Evolutionary conservation across 2,329 filamentous ascomycete species (phyloP), one percentile per base, ranked within the genome.

Genomic region (Fusarium mundagurra): DNA sequence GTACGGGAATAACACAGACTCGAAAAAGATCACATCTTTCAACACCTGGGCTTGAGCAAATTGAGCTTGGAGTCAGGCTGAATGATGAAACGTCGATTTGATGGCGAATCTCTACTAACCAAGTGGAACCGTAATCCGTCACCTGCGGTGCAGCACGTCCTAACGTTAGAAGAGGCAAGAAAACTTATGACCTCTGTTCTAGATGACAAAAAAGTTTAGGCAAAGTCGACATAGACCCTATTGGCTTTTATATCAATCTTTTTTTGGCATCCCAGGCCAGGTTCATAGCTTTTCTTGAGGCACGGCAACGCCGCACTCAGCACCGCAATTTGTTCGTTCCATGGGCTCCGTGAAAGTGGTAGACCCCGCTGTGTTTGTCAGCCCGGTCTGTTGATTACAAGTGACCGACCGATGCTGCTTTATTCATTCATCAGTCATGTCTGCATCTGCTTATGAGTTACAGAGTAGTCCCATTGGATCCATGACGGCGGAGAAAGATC

Each of bases 61-160:
- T 64, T 41, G 53, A 57, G 44, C n/a, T 41, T 67, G 41, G 24
- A 39, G 53, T 47, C 53, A 61, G 51, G 64, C 57, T 71, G 57
- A 51, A 69, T 60, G 63, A 65, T 74, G 72, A 74, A 76, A 75
- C 61, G 61, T 76, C 47, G 45, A 74, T 61, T 60, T 68, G 55
- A 69, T 57, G 60, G 60, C 39, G 39, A 54, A 60, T 66, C 47
- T 39, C 59, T 39, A 47, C 57, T 16, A 39, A 64, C 53, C 14
- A 50, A 62, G 68, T 72, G 73, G 69, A 69, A 50, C 45, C 41
- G 27, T 27, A 39, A 39, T 33, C 41, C 60, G 47, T 66, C 41
- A 64, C 44, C 41, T 36, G 50, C 36, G 31, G 48, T 53, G 48
- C 18, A 36, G n/a, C 31, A 53, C 18, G 18, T 24, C 47, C 31